Evolutionary conservation across 805 yeast species (phyloP), one percentile per base, ranked within the genome.

Genomic region (Tetrapisispora arboricola): DNA sequence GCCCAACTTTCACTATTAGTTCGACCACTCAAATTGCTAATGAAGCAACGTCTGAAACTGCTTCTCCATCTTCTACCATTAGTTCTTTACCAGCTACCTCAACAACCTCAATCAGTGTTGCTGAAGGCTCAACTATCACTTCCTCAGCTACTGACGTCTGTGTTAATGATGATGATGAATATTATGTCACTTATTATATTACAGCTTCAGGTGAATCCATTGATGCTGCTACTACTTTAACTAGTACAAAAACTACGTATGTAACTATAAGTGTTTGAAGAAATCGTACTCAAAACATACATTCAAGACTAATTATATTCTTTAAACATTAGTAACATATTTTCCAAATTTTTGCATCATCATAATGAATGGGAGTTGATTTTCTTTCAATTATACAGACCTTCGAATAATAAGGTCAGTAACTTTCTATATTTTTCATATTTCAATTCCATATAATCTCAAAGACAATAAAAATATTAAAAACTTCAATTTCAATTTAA

Each of bases 171-270:
- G 50, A 45, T 22, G 58, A 45, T 25, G 58, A 54, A 18, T 58
- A 59, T 40, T 59, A 59, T 46, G 56, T 59, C 22, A 59, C 64
- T 5, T 48, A 45, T 5, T 57, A 57, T 39, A 39, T 59, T 18
- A 57, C 61, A 1, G 55, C 46, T 15, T 35, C 58, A 8, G 42
- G 48, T 18, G 57, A 55, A 42, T 49, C 61, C 11, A 52, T 60
- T 7, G 62, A 58, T 53, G 63, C 63, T 13, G 58, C 58, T n/a
- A 56, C 63, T 6, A 60, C 64, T 11, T 46, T 55, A 34, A 59
- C 64, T 8, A 57, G 59, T 34, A 58, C 62, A 8, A 51, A 44
- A 32, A 49, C 53, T 4, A 48, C 49, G 7, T 54, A 49, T 37
- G 45, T 47, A 26, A 59, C 64, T 7, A 33, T 53, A 22, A 41